phyloP scores from a whole-genome alignment of 2,329 filamentous ascomycete species.

The Aureobasidium sp. region DNA sequence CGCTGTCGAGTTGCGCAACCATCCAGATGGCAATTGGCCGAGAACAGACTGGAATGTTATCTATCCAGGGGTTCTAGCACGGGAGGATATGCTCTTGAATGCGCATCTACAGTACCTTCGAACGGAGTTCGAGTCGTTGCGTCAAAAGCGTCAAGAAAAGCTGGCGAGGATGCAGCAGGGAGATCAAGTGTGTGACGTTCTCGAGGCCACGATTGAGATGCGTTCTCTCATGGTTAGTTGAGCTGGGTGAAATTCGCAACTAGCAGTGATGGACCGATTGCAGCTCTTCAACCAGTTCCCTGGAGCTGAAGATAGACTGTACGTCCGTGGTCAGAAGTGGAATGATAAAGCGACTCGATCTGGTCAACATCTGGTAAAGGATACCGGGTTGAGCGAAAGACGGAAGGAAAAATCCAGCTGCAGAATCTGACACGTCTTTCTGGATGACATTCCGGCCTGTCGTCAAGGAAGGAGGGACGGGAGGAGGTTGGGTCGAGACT shows the following conservation, averaged over 20 bases:
- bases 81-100: not conserved
- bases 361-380: too few species aligned
- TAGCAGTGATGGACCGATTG: not conserved
- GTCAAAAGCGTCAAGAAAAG: not conserved
- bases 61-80: too few species aligned
- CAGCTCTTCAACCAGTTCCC: not conserved
- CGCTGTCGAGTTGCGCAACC: not conserved
- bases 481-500: not conserved
- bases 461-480: not conserved
- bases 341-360: not conserved
- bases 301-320: not conserved
- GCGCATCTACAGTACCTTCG: not conserved
- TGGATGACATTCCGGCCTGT: not conserved
- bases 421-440: not conserved
- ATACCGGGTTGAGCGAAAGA: too few species aligned
- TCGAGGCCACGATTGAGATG: not conserved
- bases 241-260: not conserved
- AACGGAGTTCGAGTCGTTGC: not conserved
- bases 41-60: too few species aligned
- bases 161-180: not conserved
- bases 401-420: too few species aligned
- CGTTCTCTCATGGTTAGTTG: not conserved
- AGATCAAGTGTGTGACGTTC: not conserved
- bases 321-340: not conserved
- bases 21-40: too few species aligned